Evolutionary conservation across 176 grass and related monocot species (phyloP), one percentile per base, ranked within the genome.

Genomic region (Triticum dicoccoides): DNA sequence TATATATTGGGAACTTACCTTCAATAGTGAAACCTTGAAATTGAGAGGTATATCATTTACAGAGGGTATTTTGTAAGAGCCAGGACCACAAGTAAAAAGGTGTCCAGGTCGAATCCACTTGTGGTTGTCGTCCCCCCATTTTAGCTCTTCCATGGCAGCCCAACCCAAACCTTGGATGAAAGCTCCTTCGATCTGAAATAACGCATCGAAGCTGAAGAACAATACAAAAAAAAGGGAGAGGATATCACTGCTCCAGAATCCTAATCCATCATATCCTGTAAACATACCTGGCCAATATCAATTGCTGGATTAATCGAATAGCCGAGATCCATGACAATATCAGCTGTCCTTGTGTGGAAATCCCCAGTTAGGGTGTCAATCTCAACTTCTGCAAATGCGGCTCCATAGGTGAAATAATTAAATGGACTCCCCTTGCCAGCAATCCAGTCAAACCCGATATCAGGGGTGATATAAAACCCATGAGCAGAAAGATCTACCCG

Each of bases 311-410:
- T 98, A 86, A 98, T 89, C 72, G 96, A 98, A 89, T 87, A 86
- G 38, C 96, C 93, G 0, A 94, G 86, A 88, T 98, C 96, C 93
- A 98, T 98, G 80, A 96, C 86, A 86, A 98, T 83, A 82, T 98
- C 96, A 51, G 92, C 90, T 56, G 82, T 73, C 73, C 83, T 91
- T 61, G 93, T 98, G 87, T 98, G 85, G 64, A 96, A 98, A 95
- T 98, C 96, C 76, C 96, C 96, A 72, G 93, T 98, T 81, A 98
- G 85, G 35, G 93, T 93, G 78, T 98, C 96, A 11, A 98, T 94
- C 88, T 98, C 96, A 77, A 98, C 93, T 93, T 98, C 96, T 35
- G 91, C 93, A 95, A 98, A 98, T 83, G 96, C 94, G 59, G 91
- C 96, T 77, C 96, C 96, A 87, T 94, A 98, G 12, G 96, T 98